Conservation (phyloP, 2,329 filamentous ascomycete genomes). For the Pseudogymnoascus verrucosus region DNA sequence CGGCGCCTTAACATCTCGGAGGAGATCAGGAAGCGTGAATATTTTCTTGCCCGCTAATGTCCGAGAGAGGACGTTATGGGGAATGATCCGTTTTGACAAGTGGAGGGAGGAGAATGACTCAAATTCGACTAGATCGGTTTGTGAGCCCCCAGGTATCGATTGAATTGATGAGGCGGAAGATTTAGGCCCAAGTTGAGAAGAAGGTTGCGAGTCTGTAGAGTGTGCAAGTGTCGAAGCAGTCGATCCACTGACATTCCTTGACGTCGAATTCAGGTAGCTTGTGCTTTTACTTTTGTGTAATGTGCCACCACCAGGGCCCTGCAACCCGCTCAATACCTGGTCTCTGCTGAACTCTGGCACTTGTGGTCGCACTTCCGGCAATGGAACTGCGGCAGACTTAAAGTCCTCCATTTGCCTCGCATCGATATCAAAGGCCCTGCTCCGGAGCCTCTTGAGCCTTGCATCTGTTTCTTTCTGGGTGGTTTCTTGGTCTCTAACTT, state of each 20-base stretch:
- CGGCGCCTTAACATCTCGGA: constrained; percentile 74
- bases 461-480: constrained; percentile 42
- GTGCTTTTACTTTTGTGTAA: constrained; percentile 36
- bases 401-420: constrained; percentile 51
- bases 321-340: constrained; percentile 41
- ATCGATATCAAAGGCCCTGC: constrained; percentile 48
- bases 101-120: constrained; percentile 83
- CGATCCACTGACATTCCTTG: constrained; percentile 13
- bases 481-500: constrained; percentile 52
- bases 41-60: constrained; percentile 71
- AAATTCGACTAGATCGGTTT: constrained; percentile 55
- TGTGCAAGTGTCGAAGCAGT: constrained; percentile 2
- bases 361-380: constrained; percentile 41
- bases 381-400: constrained; percentile 48
- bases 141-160: constrained; percentile 18
- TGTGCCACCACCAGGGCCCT: constrained; percentile 22
- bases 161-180: constrained; percentile 8
- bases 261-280: constrained; percentile 19
- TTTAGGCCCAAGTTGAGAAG: constrained; percentile 10
- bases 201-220: constrained; percentile 11
- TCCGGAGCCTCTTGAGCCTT: constrained; percentile 45
- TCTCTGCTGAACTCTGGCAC: constrained; percentile 53
- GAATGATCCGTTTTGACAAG: constrained; percentile 72
- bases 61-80: constrained; percentile 70
- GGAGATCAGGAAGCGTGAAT: constrained; percentile 69